These are phyloP conservation scores for Stachybotrys chlorohalonatus DNA, from an alignment of 2,329 filamentous ascomycete genomes.

Conservation along the genomic window DNA sequence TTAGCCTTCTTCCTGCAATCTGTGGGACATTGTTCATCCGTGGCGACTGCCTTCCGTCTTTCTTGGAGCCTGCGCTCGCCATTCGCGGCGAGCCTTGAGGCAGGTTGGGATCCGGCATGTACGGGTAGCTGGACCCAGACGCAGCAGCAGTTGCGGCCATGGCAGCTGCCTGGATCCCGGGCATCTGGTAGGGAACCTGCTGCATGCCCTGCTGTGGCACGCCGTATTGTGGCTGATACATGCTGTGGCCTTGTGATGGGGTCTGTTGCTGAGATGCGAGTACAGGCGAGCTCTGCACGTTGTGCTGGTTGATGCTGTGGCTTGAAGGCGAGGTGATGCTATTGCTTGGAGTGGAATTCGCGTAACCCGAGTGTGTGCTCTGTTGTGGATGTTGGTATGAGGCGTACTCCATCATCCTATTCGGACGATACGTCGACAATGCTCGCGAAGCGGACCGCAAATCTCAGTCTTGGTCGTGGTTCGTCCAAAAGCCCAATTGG, in stretches of 20 bases:
- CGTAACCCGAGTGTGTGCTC: slow-evolving; percentile 56
- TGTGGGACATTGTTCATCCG: slow-evolving; percentile 57
- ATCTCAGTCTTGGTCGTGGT: slow-evolving; percentile 11
- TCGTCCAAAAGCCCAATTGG: slow-evolving; percentile 1
- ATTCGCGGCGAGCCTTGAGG: slow-evolving; percentile 70
- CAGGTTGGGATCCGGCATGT: slow-evolving; percentile 62
- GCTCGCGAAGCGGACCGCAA: slow-evolving; percentile 15
- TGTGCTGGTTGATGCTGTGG: slow-evolving; percentile 57
- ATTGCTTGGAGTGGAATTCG: slow-evolving; percentile 44
- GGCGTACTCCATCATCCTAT: slow-evolving; percentile 64
- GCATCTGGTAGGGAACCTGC: slow-evolving; percentile 58
- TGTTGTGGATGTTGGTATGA: slow-evolving; percentile 63
- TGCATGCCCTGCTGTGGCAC: slow-evolving; percentile 68
- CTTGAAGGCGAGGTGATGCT: slow-evolving; percentile 67
- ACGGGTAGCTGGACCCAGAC: slow-evolving; percentile 69
- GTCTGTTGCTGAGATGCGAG: slow-evolving; percentile 54
- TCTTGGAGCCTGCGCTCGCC: slow-evolving; percentile 62
- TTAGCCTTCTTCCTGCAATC: slow-evolving; percentile 60
- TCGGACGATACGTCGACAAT: slow-evolving; percentile 6
- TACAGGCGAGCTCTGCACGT: slow-evolving; percentile 69
- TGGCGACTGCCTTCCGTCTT: slow-evolving; percentile 67
- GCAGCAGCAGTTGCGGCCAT: slow-evolving; percentile 90
- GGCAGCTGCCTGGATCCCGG: slow-evolving; percentile 77
- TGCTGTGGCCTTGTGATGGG: slow-evolving; percentile 60
- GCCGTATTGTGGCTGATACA: slow-evolving; percentile 71